phyloP scores from a whole-genome alignment of 2,329 filamentous ascomycete species.

The Bipolaris gigantea region DNA sequence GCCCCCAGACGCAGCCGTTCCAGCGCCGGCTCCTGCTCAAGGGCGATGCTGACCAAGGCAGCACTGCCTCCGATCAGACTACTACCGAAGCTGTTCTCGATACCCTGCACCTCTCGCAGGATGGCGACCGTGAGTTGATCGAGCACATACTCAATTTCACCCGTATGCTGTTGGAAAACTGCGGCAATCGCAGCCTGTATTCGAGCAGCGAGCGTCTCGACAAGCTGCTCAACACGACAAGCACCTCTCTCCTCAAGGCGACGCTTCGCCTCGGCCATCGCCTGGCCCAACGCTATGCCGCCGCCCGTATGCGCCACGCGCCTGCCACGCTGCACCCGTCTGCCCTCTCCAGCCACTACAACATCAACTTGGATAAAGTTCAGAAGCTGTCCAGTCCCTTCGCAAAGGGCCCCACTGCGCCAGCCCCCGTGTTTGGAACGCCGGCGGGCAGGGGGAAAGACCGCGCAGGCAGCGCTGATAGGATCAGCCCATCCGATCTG shows the following conservation, averaged over 20 bases:
- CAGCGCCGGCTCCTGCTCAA: conserved; percentile 65
- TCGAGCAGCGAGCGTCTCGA: conserved; percentile 89
- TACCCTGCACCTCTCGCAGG: conserved; percentile 65
- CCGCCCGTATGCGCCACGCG: conserved; percentile 75
- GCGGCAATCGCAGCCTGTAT: conserved; percentile 94
- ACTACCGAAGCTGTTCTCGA: conserved; percentile 53
- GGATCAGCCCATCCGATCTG: conserved; percentile 63
- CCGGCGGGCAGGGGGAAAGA: conserved; percentile 72
- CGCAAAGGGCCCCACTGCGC: conserved; percentile 63
- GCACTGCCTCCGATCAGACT: conserved; percentile 23
- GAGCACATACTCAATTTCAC: conserved; percentile 84
- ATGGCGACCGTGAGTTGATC: conserved; percentile 80
- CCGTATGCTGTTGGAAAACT: conserved; percentile 85
- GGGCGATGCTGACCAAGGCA: conserved; percentile 54
- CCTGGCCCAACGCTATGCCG: conserved; percentile 89
- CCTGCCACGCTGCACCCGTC: conserved; percentile 69
- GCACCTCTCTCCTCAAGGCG: conserved; percentile 73
- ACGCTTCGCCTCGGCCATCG: conserved; percentile 81
- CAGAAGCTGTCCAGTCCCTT: conserved; percentile 84
- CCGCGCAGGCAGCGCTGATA: conserved; percentile 39
- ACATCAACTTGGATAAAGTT: conserved; percentile 73
- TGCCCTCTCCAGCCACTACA: conserved; percentile 81
- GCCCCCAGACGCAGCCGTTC: conserved; percentile 80
- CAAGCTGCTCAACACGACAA: conserved; percentile 85
- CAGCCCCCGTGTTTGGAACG: conserved; percentile 54